Evolutionary conservation across 169 alveolate species (phyloP), one percentile per base, ranked within the genome.

Genomic region (Eimeria sp.): DNA sequence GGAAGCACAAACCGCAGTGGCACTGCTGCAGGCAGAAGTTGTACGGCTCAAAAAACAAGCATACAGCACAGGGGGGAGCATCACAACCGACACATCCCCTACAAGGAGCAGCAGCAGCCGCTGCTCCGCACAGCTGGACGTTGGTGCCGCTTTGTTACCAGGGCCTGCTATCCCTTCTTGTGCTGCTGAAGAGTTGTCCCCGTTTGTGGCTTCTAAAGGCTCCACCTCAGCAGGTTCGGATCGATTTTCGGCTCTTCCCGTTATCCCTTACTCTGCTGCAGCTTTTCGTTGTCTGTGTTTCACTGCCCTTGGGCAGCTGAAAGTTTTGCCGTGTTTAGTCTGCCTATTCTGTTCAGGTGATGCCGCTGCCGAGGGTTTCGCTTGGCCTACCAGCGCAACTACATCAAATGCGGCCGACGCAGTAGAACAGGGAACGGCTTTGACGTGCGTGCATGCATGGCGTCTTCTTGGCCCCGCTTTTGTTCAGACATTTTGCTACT

Each of bases 41-140:
- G 65, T 43, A 22, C 40, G 87, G 87, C 87, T 76, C 13, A 76
- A 43, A 49, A 13, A 63, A 11, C 40, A 49, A 20, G 63, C 57
- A n/a, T 45, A 63, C 57, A 47, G 87, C 30, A 22, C 87, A n/a
- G 87, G 20, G 34, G 51, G 61, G 6, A 43, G 65, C 63, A 22
- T 47, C 57, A 76, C 87, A 30, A 47, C 87, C 30, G 87, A 47
- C 18, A 43, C 87, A 76, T 43, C 87, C 27, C 87, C 87, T 76
- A 76, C 65, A 47, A 40, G 87, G 87, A 76, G 87, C 61, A 43
- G 61, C 57, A 76, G 87, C 87, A 76, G 87, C 87, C 87, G 87
- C 43, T 76, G 63, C 65, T 76, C 87, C 87, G 63, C 87, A 10
- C 61, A 45, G 22, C 65, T 47, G 13, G 87, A 76, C 10, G 87